Evolutionary conservation across 192 early-diverging fungal species (phyloP).

Genomic region (Phycomyces nitens): DNA sequence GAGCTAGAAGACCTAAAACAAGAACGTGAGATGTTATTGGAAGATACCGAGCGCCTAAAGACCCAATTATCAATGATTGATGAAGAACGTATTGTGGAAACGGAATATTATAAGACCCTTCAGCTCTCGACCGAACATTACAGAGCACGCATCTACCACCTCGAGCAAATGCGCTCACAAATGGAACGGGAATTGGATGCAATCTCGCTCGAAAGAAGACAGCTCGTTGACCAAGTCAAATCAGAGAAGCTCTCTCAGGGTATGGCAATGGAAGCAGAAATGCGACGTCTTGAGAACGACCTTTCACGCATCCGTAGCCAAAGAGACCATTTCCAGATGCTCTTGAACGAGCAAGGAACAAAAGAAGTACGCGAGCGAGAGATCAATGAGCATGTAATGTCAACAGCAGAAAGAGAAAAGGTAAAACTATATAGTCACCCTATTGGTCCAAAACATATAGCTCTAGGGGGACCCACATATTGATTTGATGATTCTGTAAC

Average conservation of each 20-base stretch:
- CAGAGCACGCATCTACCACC: constrained; percentile 37
- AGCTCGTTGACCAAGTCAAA: constrained; percentile 38
- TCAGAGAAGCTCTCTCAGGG: constrained; percentile 38
- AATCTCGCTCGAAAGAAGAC: constrained; percentile 33
- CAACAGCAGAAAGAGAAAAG: constrained; percentile 12
- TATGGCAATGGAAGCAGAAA: constrained; percentile 47
- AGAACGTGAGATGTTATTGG: constrained; percentile 43
- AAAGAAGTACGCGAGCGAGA: constrained; percentile 6
- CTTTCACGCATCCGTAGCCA: constrained; percentile 50
- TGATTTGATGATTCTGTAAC: neutral
- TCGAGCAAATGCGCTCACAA: constrained; percentile 40
- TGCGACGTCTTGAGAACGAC: constrained; percentile 50
- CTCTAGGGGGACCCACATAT: no score
- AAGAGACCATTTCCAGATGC: constrained; percentile 48
- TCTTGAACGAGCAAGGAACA: constrained; percentile 32
- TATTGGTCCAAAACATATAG: no score
- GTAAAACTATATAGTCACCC: constrained; percentile 4
- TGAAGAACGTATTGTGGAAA: constrained; percentile 49
- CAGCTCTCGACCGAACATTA: constrained; percentile 47
- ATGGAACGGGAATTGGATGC: constrained; percentile 43
- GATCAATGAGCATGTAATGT: neutral
- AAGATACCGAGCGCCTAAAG: constrained; percentile 45
- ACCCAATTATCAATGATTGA: constrained; percentile 45
- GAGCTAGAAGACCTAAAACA: constrained; percentile 49
- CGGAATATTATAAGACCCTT: constrained; percentile 45